These are phyloP conservation scores for Coleophoma crateriformis DNA, from an alignment of 2,329 filamentous ascomycete genomes.

Conservation along the genomic window DNA sequence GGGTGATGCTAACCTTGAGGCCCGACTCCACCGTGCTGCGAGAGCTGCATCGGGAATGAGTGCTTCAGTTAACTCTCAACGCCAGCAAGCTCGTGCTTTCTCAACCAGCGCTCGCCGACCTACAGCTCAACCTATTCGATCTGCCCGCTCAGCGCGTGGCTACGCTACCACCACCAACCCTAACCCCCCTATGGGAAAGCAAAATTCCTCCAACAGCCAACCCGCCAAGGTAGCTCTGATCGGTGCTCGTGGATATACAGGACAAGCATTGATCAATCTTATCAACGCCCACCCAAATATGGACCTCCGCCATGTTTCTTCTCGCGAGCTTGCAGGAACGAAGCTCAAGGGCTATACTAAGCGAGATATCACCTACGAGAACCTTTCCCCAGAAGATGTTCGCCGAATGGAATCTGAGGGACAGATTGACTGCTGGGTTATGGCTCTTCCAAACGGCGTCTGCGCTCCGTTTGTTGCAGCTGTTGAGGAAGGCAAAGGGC, in stretches of 20 bases:
- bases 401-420: slow-evolving; percentile 76
- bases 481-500: slow-evolving; percentile 61
- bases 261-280: slow-evolving; percentile 82
- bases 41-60: slow-evolving; percentile 59
- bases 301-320: slow-evolving; percentile 87
- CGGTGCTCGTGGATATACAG: slow-evolving; percentile 89
- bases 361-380: slow-evolving; percentile 88
- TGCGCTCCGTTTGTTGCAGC: slow-evolving; percentile 93
- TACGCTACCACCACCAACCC: slow-evolving; percentile 71
- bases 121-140: slow-evolving; percentile 13
- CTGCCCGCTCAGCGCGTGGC: slow-evolving; percentile 31
- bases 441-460: slow-evolving; percentile 93
- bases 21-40: slow-evolving; percentile 74
- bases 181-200: slow-evolving; percentile 83
- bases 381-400: slow-evolving; percentile 80
- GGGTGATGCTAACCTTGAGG: slow-evolving; percentile 81
- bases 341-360: slow-evolving; percentile 87
- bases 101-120: slow-evolving; percentile 50
- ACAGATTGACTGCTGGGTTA: slow-evolving; percentile 92
- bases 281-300: slow-evolving; percentile 85
- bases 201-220: slow-evolving; percentile 77
- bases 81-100: slow-evolving; percentile 62
- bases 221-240: slow-evolving; percentile 82
- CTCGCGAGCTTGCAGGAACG: slow-evolving; percentile 83
- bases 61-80: slow-evolving; percentile 38